These are phyloP conservation scores for Apophysomyces ossiformis DNA, from an alignment of 371 early-diverging fungal species.

Conservation along the genomic window DNA sequence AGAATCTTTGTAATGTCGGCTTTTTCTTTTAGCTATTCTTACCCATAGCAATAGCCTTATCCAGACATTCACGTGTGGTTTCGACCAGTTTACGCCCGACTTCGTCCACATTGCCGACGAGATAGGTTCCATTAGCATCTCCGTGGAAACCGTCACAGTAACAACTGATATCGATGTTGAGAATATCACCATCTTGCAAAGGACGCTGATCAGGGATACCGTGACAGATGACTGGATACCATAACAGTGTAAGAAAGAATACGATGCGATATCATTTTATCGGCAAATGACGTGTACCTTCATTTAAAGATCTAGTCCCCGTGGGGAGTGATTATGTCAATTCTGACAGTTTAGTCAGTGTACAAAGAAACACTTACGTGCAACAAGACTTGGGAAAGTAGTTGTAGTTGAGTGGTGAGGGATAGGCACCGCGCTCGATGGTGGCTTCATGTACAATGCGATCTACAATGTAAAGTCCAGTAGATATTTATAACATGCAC, in stretches of 20 bases:
- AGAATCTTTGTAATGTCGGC: background rate
- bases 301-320: slow-evolving; percentile 58
- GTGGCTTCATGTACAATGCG: slow-evolving; percentile 87
- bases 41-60: slow-evolving; percentile 88
- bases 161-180: slow-evolving; percentile 91
- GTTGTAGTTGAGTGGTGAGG: slow-evolving; percentile 95
- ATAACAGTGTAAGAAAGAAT: background rate
- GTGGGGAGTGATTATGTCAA: background rate
- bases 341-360: background rate
- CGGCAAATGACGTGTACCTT: slow-evolving; percentile 31
- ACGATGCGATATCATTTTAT: background rate
- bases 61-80: slow-evolving; percentile 79
- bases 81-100: slow-evolving; percentile 75
- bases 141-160: slow-evolving; percentile 91
- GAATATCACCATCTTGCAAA: slow-evolving; percentile 89
- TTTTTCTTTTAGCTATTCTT: slow-evolving; percentile 42
- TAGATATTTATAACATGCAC: background rate
- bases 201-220: slow-evolving; percentile 92
- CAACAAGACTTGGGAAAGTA: slow-evolving; percentile 93
- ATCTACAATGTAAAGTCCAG: slow-evolving; percentile 47
- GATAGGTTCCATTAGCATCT: slow-evolving; percentile 88
- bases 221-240: slow-evolving; percentile 72
- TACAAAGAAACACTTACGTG: slow-evolving; percentile 74
- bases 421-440: slow-evolving; percentile 88
- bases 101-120: slow-evolving; percentile 86